Percentiles rank a stretch among this genome's conserved stretches.
These are phyloP conservation scores for Diplodia intermedia DNA, from an alignment of 2,329 filamentous ascomycete species.

Conservation along the genomic window DNA sequence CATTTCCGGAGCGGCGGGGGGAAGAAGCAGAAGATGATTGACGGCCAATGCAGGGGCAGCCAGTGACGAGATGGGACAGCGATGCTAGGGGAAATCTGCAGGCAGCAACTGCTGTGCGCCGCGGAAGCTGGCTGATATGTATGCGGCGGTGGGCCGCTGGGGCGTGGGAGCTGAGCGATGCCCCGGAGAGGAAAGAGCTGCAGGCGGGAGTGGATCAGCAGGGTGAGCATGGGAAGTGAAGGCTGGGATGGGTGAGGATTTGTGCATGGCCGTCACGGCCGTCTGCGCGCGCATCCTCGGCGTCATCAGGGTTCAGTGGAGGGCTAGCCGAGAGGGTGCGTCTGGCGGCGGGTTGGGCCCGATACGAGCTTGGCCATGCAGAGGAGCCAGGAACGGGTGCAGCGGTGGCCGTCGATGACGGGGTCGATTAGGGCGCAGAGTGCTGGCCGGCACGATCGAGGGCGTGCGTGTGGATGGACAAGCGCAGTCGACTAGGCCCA, in stretches of 20 bases:
- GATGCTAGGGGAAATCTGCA: background rate
- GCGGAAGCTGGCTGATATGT: conserved; percentile 7
- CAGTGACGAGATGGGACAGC: background rate
- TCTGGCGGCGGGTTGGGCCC: background rate
- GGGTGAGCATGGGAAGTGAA: background rate
- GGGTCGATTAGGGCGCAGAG: conserved; percentile 22
- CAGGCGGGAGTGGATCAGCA: background rate
- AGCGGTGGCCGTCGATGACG: conserved; percentile 16
- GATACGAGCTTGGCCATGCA: conserved; percentile 23
- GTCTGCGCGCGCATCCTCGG: conserved; percentile 13
- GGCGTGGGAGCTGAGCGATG: background rate
- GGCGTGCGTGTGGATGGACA: conserved; percentile 6
- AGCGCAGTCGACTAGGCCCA: background rate
- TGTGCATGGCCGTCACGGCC: conserved; percentile 22
- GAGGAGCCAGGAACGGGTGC: conserved; percentile 17
- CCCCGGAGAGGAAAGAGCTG: background rate
- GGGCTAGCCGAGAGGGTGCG: conserved; percentile 1
- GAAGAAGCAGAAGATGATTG: background rate
- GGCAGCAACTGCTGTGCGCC: background rate
- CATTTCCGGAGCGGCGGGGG: background rate
- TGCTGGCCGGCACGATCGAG: conserved; percentile 7
- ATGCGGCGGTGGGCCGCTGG: background rate
- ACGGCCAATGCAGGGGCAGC: conserved; percentile 2
- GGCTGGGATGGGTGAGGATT: background rate
- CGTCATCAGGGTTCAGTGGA: conserved; percentile 28